These are phyloP conservation scores for Globisporangium recalcitrans DNA, from an alignment of 352 stramenopile genomes.

Conservation along the genomic window DNA sequence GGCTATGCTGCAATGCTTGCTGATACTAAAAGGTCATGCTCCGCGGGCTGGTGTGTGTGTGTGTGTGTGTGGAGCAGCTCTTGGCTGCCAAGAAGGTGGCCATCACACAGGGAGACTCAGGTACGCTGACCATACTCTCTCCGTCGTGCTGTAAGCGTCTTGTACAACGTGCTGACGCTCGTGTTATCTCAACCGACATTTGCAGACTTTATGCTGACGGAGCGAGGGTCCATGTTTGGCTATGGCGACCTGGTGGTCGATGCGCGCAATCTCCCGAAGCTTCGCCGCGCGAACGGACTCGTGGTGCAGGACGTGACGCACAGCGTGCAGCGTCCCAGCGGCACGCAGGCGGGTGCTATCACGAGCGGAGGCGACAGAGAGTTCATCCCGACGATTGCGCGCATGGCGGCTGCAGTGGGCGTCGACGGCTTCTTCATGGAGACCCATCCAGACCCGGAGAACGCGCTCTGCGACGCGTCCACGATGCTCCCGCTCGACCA, in stretches of 20 bases:
- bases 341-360: constrained; percentile 24
- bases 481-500: constrained; percentile 75
- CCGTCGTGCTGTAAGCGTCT: neutral
- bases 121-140: constrained; percentile 13
- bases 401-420: constrained; percentile 77
- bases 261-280: constrained; percentile 69
- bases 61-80: constrained; percentile 28
- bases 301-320: constrained; percentile 88
- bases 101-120: constrained; percentile 46
- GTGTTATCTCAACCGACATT: constrained; percentile 4
- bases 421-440: constrained; percentile 89
- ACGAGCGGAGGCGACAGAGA: constrained; percentile 71
- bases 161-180: constrained; percentile 3
- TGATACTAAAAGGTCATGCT: neutral
- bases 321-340: constrained; percentile 70
- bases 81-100: constrained; percentile 70
- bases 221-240: constrained; percentile 85
- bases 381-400: constrained; percentile 81
- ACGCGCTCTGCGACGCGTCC: constrained; percentile 58
- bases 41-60: neutral
- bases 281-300: constrained; percentile 49
- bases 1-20: neutral
- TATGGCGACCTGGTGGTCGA: constrained; percentile 87
- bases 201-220: constrained; percentile 75
- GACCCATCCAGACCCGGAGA: constrained; percentile 68